Percentiles rank a stretch among this genome's conserved stretches.
Evolutionary conservation across 2,329 filamentous ascomycete genomes (phyloP).

Genomic region (Aspergillus sp.): DNA sequence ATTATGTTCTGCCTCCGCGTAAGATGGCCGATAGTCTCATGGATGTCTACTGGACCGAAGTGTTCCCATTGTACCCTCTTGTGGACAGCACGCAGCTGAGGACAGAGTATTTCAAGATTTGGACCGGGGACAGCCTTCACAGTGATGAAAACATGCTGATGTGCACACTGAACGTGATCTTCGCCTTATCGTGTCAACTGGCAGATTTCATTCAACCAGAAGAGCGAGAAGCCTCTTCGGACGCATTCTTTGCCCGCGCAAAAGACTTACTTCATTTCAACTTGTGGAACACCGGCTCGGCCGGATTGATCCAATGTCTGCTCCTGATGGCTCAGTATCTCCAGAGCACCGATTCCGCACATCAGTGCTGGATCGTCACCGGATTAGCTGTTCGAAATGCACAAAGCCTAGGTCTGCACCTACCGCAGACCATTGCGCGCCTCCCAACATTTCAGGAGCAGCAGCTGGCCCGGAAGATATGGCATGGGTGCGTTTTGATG

Average conservation of each 20-base stretch:
- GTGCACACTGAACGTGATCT: conserved; percentile 39
- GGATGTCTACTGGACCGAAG: conserved; percentile 39
- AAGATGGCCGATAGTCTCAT: conserved; percentile 39
- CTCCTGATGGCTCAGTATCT: conserved; percentile 42
- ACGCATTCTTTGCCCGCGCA: conserved; percentile 36
- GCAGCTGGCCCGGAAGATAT: conserved; percentile 23
- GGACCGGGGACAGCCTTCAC: conserved; percentile 28
- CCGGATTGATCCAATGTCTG: conserved; percentile 39
- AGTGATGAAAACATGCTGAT: conserved; percentile 37
- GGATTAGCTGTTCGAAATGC: conserved; percentile 40
- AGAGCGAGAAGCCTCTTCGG: conserved; percentile 34
- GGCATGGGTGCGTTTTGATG: conserved; percentile 31
- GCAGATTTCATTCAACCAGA: conserved; percentile 32
- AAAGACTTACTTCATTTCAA: conserved; percentile 36
- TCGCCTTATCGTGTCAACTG: conserved; percentile 39
- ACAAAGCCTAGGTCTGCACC: conserved; percentile 39
- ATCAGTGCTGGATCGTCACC: conserved; percentile 44
- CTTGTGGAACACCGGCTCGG: conserved; percentile 35
- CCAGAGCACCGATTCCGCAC: conserved; percentile 40
- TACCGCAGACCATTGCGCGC: conserved; percentile 29
- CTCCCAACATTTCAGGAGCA: conserved; percentile 17
- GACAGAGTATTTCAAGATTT: conserved; percentile 33
- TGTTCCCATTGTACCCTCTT: conserved; percentile 41
- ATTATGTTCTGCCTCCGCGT: conserved; percentile 38
- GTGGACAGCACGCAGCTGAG: conserved; percentile 32